Evolutionary conservation across 2,329 filamentous ascomycete genomes (phyloP).

Genomic region (Colletotrichum cuscutae): DNA sequence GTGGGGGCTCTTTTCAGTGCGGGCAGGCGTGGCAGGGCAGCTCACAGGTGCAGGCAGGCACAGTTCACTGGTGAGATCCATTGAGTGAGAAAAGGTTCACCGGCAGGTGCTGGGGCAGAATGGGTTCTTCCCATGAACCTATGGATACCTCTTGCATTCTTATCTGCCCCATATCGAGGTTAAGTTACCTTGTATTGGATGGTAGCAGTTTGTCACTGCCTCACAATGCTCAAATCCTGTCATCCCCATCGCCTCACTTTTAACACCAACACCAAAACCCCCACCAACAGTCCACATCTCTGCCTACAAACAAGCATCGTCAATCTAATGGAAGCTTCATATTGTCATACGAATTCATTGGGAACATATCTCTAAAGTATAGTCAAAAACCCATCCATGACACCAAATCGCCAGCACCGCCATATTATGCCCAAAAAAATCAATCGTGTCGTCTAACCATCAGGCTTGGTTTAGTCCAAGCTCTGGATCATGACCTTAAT

Average conservation of each 20-base stretch:
- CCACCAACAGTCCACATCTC: too few species aligned
- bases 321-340: neutral
- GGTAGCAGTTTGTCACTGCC: neutral
- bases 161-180: neutral
- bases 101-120: neutral
- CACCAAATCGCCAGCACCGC: constrained; percentile 33
- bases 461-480: constrained; percentile 53
- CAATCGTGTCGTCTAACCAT: constrained; percentile 6
- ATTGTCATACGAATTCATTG: neutral
- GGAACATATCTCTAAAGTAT: constrained; percentile 23
- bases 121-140: neutral
- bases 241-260: neutral
- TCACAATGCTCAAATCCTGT: neutral
- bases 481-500: constrained; percentile 98
- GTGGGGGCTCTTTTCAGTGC: neutral
- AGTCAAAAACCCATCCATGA: constrained; percentile 23
- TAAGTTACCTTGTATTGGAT: too few species aligned
- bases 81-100: neutral
- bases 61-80: neutral
- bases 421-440: constrained; percentile 32
- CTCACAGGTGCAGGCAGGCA: neutral
- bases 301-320: neutral
- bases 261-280: neutral
- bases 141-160: neutral
- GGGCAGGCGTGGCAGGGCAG: too few species aligned